Evolutionary conservation across 1,284 basidiomycete species (phyloP).

Genomic region (Naganishia sp.): DNA sequence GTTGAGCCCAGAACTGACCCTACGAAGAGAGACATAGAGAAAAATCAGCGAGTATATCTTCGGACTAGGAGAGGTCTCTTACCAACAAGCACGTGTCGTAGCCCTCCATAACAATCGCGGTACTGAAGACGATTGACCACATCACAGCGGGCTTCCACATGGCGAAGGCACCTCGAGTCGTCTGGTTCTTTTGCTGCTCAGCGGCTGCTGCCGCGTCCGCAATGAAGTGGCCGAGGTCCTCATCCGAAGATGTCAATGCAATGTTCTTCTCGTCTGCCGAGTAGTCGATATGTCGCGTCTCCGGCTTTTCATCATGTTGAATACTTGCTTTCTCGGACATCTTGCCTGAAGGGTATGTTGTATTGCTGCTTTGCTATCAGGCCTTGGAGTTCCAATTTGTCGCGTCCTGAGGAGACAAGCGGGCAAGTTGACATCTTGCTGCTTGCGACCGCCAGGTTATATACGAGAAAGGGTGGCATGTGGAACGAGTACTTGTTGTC

Average conservation of each 20-base stretch:
- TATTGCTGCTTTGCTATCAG: too few species aligned
- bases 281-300: slow-evolving; percentile 7
- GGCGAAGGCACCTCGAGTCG: slow-evolving; percentile 33
- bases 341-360: neutral
- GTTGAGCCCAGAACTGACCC: slow-evolving; percentile 49
- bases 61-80: slow-evolving; percentile 44
- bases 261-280: slow-evolving; percentile 12
- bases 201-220: slow-evolving; percentile 34
- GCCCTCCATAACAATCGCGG: slow-evolving; percentile 54
- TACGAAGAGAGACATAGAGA: neutral
- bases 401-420: too few species aligned
- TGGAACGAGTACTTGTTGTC: too few species aligned
- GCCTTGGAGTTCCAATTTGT: too few species aligned
- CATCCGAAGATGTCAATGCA: slow-evolving; percentile 8
- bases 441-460: too few species aligned
- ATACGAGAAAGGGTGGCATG: too few species aligned
- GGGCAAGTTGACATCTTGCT: too few species aligned
- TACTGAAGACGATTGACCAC: slow-evolving; percentile 39
- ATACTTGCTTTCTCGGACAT: slow-evolving; percentile 16
- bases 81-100: slow-evolving; percentile 50
- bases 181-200: slow-evolving; percentile 34
- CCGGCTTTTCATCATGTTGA: slow-evolving; percentile 15
- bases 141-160: slow-evolving; percentile 37
- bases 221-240: slow-evolving; percentile 34
- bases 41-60: neutral